Conservation (phyloP, 495 filamentous ascomycete species). For the Pseudoneurospora amorphoporcata region DNA sequence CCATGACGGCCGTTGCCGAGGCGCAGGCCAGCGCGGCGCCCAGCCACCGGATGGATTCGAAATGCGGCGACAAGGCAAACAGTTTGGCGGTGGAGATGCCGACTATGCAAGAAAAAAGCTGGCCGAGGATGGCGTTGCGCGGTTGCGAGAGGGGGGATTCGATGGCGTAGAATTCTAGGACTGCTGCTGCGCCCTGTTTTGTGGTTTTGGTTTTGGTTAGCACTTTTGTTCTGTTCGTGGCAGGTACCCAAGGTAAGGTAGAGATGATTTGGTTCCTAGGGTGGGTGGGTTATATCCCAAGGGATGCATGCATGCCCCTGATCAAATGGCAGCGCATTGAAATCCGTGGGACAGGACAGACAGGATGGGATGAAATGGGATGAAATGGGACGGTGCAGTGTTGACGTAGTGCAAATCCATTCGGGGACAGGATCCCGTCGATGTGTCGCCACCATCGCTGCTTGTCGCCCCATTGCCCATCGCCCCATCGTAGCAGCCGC, state of each 20-base stretch:
- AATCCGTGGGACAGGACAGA: too few relatives aligned
- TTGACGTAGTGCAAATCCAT: not conserved
- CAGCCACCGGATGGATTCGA: slow-evolving; percentile 50
- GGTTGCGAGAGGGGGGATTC: slow-evolving; percentile 80
- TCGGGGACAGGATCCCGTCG: not conserved
- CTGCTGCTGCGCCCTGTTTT: slow-evolving; percentile 61
- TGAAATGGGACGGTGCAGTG: not conserved
- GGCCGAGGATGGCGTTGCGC: slow-evolving; percentile 63
- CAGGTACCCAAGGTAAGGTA: too few relatives aligned
- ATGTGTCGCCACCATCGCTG: not conserved
- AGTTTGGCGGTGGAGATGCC: slow-evolving; percentile 60
- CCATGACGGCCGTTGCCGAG: slow-evolving; percentile 60
- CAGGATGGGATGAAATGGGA: not conserved
- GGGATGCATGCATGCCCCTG: not conserved
- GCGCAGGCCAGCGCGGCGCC: slow-evolving; percentile 62
- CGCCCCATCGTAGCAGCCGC: too few relatives aligned
- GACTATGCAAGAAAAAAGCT: slow-evolving; percentile 55
- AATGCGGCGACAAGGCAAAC: slow-evolving; percentile 49
- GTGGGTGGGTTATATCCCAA: too few relatives aligned
- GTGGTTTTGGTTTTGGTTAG: not conserved
- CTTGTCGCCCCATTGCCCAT: too few relatives aligned
- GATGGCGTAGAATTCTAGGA: slow-evolving; percentile 62
- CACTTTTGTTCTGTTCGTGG: not conserved
- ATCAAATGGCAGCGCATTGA: too few relatives aligned
- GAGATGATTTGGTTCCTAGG: too few relatives aligned